Base-by-base conservation (phyloP, 306 rosid genomes). In the Corylus avellana region DNA sequence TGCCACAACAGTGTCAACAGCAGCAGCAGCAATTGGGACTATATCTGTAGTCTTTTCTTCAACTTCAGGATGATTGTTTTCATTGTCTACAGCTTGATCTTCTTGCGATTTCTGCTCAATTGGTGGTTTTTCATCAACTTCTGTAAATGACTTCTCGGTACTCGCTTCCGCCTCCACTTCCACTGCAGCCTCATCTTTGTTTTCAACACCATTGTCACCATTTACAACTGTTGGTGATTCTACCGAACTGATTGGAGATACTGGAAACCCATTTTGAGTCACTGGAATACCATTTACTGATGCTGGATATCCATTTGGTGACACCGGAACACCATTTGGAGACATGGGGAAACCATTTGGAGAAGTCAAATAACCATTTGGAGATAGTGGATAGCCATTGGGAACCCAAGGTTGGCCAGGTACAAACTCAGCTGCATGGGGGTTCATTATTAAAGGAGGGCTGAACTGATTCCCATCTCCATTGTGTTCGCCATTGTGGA, bases 371-470 rank as follows among this genome's bases (percentile, higher is more conserved):
- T 85, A 91, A 68, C 90, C 94, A 70, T 89, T 89, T 48, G 95
- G 92, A 75, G 98, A 86, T 68, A 88, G 74, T 12, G 92, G 91
- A 73, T 90, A 90, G 78, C 96, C 95, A 84, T 92, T 90, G 71
- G 91, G 87, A 84, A 86, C 82, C 98, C 97, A 92, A 70, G 90
- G 88, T 70, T 95, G 98, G 70, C 87, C 78, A 13, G 98, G 99
- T 78, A 95, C 96, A 86, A 91, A 95, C 96, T 93, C 98, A 50
- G 85, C 89, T 35, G 99, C 98, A 84, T 89, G 99, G 1, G 99
- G 98, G 79, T 95, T 95, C 99, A 95, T 95, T 74, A 95, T 87
- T 86, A 42, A 42, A 2, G 92, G 94, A 84, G 93, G 93, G 70
- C 89, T 90, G 77, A 82, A 89, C 75, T 89, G 93, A 87, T 81